Evolutionary conservation across 352 stramenopile species (phyloP), one percentile per base, ranked within the genome.

Genomic region (Phytophthora lateralis): DNA sequence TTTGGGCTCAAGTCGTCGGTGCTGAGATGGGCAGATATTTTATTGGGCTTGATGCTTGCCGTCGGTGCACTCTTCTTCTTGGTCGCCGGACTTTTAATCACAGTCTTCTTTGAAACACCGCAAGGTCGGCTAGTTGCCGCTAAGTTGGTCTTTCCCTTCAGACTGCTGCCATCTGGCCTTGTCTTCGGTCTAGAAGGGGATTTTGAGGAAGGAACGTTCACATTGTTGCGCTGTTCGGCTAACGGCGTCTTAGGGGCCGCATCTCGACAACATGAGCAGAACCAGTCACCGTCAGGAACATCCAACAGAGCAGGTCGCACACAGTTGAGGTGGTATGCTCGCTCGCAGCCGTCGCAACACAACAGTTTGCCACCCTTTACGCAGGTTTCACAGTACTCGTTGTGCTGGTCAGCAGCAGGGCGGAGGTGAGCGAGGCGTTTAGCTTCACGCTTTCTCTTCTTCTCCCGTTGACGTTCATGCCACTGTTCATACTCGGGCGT

Each of bases 271-370:
- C 73, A 46, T 17, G 47, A 43, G 45, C 83, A 92, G 55, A 89
- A 90, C 83, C 83, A 92, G 56, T 92, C 80, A 43, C 75, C 83
- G 41, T 74, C 78, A 17, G 83, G 83, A 29, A 92, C 63, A 47
- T 87, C 77, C 34, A 82, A 64, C 46, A 92, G 80, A 55, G 80
- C 77, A 53, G 80, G 83, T 9, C 71, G 78, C 38, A 92, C 80
- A 66, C 83, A 92, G 54, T 81, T 87, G 34, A 90, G 82, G 54
- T 93, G 83, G 46, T 82, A 93, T 15, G 83, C 81, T 44, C 83
- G 81, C 53, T 87, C 76, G 58, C 83, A 93, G 44, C 83, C 83
- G 45, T 93, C 83, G 30, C 83, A 93, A 53, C 81, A 91, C 24
- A 93, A 63, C 38, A 93, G 44, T 50, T 90, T 78, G 51, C 83